A percentile compares a stretch with the other conserved stretches of the same genome.
Evolutionary conservation across 1,139 yeast genomes (phyloP).

Genomic region (Pichiaceae sp.): DNA sequence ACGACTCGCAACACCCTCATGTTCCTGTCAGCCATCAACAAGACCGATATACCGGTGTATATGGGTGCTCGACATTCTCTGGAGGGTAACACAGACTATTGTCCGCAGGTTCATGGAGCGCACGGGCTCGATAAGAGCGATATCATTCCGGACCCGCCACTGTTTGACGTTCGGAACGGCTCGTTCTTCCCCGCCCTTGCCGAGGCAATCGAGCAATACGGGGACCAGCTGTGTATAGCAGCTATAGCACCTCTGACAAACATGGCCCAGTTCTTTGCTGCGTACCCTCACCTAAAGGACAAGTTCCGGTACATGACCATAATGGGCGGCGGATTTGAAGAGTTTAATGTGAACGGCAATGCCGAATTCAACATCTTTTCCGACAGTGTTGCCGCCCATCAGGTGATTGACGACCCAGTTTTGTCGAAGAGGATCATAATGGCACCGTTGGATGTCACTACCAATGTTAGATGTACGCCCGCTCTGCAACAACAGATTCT

Average conservation of each 20-base stretch:
- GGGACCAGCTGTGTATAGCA: conserved; percentile 44
- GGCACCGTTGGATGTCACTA: conserved; percentile 66
- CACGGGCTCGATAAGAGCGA: conserved; percentile 70
- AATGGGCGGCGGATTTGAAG: conserved; percentile 70
- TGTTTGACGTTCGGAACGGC: conserved; percentile 25
- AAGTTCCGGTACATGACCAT: conserved; percentile 46
- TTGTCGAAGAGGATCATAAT: conserved; percentile 43
- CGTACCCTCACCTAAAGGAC: conserved; percentile 41
- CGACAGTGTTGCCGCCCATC: conserved; percentile 70
- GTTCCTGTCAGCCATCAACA: conserved; percentile 50
- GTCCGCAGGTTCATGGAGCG: conserved; percentile 58
- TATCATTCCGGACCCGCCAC: conserved; percentile 42
- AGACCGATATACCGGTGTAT: conserved; percentile 49
- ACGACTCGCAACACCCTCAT: conserved; percentile 69
- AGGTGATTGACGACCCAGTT: conserved; percentile 38
- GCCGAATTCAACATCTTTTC: conserved; percentile 77
- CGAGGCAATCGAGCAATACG: conserved; percentile 34
- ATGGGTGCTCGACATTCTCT: conserved; percentile 59
- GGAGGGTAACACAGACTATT: conserved; percentile 6
- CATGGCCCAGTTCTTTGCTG: conserved; percentile 41
- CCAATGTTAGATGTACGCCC: conserved; percentile 52
- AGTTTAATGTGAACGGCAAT: conserved; percentile 38
- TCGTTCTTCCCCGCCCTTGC: conserved; percentile 52
- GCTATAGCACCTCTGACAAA: conserved; percentile 76
- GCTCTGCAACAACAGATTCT: conserved; percentile 32